Conservation (phyloP, 257 asterid species). For the Marsdenia floribunda region DNA sequence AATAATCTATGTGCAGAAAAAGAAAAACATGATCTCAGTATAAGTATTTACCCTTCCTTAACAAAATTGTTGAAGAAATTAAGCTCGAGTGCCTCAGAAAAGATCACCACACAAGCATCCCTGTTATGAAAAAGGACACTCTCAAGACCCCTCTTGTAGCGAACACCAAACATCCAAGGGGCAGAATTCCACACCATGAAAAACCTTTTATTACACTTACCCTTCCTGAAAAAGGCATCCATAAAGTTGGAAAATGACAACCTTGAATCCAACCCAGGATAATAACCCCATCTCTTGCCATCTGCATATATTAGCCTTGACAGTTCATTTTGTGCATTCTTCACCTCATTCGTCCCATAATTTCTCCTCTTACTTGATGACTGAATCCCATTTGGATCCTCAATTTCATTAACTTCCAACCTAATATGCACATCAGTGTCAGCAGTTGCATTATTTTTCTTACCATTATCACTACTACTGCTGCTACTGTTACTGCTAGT, state of each 20-base stretch:
- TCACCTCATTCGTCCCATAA: slow-evolving; percentile 3
- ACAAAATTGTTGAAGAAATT: slow-evolving; percentile 76
- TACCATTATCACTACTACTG: background rate
- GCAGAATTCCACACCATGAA: slow-evolving; percentile 99
- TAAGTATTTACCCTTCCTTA: slow-evolving; percentile 64
- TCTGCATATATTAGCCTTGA: slow-evolving; percentile 57
- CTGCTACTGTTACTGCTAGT: slow-evolving; percentile 13
- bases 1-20: background rate
- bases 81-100: slow-evolving; percentile 93
- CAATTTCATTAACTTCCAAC: slow-evolving; percentile 12
- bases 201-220: slow-evolving; percentile 60
- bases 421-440: background rate
- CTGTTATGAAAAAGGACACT: slow-evolving; percentile 67
- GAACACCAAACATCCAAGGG: slow-evolving; percentile 83
- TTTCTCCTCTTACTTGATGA: slow-evolving; percentile 11
- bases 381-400: background rate
- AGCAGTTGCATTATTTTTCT: background rate
- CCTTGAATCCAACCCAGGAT: slow-evolving; percentile 62
- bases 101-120: slow-evolving; percentile 81
- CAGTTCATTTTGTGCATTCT: slow-evolving; percentile 23
- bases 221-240: slow-evolving; percentile 73
- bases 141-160: slow-evolving; percentile 88
- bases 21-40: slow-evolving; percentile 3
- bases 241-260: slow-evolving; percentile 70
- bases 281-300: slow-evolving; percentile 97